Percentiles rank a stretch among this genome's conserved stretches.
phyloP scores from a whole-genome alignment of 768 basidiomycete species.

The Lactifluus subvellereus region DNA sequence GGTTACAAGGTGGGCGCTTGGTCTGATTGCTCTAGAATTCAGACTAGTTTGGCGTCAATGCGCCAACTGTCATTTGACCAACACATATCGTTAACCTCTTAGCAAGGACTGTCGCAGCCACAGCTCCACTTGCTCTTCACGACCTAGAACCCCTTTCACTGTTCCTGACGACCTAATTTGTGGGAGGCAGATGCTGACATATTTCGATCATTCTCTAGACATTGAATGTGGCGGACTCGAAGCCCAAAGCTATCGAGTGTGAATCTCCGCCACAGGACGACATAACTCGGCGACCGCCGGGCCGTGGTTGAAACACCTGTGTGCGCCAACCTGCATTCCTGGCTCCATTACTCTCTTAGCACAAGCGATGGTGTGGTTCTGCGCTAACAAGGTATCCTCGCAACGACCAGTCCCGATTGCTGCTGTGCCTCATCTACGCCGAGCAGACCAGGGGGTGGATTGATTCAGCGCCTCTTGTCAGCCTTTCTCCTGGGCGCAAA shows the following conservation, averaged over 20 bases:
- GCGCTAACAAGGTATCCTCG: conserved; percentile 15
- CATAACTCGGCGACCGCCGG: conserved; percentile 4
- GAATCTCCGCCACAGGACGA: neutral
- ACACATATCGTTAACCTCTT: neutral
- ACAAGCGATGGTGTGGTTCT: neutral
- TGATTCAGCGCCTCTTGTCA: neutral
- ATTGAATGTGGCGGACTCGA: neutral
- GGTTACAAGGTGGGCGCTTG: neutral
- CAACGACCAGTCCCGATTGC: neutral
- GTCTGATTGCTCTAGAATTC: neutral
- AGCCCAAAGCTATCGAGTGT: neutral
- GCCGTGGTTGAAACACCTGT: too few relatives aligned
- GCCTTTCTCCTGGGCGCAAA: conserved; percentile 6
- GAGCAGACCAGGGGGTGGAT: neutral
- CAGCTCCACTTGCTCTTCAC: conserved; percentile 11
- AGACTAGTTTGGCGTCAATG: conserved; percentile 2
- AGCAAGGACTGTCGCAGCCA: neutral
- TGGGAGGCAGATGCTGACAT: neutral
- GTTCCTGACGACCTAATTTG: conserved; percentile 4
- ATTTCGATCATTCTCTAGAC: neutral
- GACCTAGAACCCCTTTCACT: conserved; percentile 12
- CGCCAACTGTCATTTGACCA: conserved; percentile 1
- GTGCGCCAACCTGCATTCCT: neutral
- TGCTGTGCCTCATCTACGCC: neutral
- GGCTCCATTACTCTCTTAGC: conserved; percentile 12